Percentiles rank a stretch among this genome's conserved stretches.
Evolutionary conservation across 805 yeast genomes (phyloP).

Genomic region (Wickerhamiella azymoides): DNA sequence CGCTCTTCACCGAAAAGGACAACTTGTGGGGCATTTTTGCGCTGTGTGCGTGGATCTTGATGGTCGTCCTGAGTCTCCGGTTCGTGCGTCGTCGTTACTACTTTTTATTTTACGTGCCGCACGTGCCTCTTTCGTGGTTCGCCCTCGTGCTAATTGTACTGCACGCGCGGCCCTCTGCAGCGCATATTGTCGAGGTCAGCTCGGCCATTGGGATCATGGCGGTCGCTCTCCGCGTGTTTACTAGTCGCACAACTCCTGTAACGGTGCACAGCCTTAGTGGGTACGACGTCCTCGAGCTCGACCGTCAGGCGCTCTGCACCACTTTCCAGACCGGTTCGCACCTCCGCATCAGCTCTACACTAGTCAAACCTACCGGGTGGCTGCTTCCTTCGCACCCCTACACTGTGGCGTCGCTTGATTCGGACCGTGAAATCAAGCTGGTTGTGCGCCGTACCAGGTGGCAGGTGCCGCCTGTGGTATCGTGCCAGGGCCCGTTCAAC

Average conservation of each 20-base stretch:
- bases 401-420: slow-evolving; percentile 35
- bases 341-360: slow-evolving; percentile 23
- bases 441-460: slow-evolving; percentile 27
- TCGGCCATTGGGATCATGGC: slow-evolving; percentile 42
- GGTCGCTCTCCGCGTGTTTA: slow-evolving; percentile 34
- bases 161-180: slow-evolving; percentile 70
- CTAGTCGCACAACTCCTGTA: slow-evolving; percentile 13
- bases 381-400: slow-evolving; percentile 32
- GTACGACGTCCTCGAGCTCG: slow-evolving; percentile 31
- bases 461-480: slow-evolving; percentile 23
- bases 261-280: slow-evolving; percentile 28
- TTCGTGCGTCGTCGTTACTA: slow-evolving; percentile 49
- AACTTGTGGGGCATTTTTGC: slow-evolving; percentile 66
- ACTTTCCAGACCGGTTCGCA: slow-evolving; percentile 37
- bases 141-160: slow-evolving; percentile 48
- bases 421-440: slow-evolving; percentile 28
- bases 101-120: slow-evolving; percentile 52
- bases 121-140: slow-evolving; percentile 61
- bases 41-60: slow-evolving; percentile 32
- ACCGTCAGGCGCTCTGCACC: slow-evolving; percentile 22
- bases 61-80: slow-evolving; percentile 54
- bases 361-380: slow-evolving; percentile 26
- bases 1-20: slow-evolving; percentile 21
- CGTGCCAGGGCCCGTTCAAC: slow-evolving; percentile 29
- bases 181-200: slow-evolving; percentile 41